phyloP scores from a whole-genome alignment of 2,329 filamentous ascomycete genomes.

The Penicillium corylophilum region DNA sequence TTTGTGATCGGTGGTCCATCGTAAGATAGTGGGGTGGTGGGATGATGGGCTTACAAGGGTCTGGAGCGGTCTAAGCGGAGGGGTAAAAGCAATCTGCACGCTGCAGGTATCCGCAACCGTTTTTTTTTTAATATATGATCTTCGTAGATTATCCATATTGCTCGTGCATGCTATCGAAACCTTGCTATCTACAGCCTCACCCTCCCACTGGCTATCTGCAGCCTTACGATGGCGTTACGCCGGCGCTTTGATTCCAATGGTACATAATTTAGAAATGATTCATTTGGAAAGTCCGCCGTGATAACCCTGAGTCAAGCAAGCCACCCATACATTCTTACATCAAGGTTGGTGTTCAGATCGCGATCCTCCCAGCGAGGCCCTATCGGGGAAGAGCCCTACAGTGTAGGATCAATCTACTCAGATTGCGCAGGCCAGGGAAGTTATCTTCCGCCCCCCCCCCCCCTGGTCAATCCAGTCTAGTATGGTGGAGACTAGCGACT shows the following conservation, averaged over 20 bases:
- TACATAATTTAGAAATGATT: no score
- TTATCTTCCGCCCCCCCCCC: not conserved
- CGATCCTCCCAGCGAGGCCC: not conserved
- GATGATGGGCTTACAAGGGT: not conserved
- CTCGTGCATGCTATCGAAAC: not conserved
- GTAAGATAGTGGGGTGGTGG: not conserved
- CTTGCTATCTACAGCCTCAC: no score
- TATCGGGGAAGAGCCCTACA: not conserved
- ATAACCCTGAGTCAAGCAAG: not conserved
- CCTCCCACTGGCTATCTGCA: no score
- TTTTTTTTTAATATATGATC: not conserved
- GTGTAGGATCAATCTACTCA: not conserved
- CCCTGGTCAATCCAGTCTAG: not conserved
- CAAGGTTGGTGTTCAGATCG: not conserved
- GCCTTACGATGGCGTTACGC: no score
- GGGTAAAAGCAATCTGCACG: constrained; percentile 1
- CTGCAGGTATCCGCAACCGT: constrained; percentile 12
- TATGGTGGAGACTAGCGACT: not conserved
- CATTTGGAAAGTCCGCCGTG: no score
- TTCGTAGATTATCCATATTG: not conserved
- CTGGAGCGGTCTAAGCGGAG: not conserved
- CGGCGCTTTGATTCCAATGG: no score
- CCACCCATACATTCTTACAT: not conserved
- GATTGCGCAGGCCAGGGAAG: not conserved
- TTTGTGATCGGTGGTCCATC: no score